Evolutionary conservation across 352 stramenopile species (phyloP).

Genomic region (Globisporangium takayamanum): DNA sequence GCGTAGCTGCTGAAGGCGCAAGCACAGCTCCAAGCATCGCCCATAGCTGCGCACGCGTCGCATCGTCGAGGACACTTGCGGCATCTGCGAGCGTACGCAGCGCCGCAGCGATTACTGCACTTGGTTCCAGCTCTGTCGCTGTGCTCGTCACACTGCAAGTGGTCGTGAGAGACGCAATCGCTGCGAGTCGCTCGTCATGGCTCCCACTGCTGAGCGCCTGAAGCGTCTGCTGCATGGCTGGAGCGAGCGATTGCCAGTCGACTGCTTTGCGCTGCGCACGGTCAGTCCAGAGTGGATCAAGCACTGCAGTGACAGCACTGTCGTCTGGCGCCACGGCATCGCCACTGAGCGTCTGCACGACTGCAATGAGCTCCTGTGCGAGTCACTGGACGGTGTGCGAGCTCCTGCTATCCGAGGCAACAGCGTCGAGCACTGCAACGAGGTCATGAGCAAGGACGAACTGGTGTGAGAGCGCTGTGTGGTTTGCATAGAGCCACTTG

Average conservation of each 20-base stretch:
- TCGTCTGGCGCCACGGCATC: too few relatives aligned
- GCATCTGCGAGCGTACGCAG: background rate
- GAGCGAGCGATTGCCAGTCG: background rate
- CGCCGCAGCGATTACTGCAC: background rate
- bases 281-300: too few relatives aligned
- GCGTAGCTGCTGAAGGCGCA: background rate
- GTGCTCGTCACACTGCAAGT: too few relatives aligned
- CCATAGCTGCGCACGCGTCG: background rate
- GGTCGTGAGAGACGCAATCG: background rate
- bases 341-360: background rate
- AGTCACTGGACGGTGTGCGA: background rate
- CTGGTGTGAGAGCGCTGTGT: background rate
- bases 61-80: too few relatives aligned
- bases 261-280: too few relatives aligned
- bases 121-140: background rate
- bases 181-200: background rate
- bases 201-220: background rate
- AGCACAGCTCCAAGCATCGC: background rate
- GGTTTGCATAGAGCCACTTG: conserved; percentile 6
- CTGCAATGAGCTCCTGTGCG: background rate
- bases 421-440: background rate
- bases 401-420: background rate
- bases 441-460: background rate
- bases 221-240: background rate
- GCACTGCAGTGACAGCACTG: background rate